These are phyloP conservation scores for Musa balbisiana DNA, from an alignment of 202 grass and related monocot species.

Conservation along the genomic window DNA sequence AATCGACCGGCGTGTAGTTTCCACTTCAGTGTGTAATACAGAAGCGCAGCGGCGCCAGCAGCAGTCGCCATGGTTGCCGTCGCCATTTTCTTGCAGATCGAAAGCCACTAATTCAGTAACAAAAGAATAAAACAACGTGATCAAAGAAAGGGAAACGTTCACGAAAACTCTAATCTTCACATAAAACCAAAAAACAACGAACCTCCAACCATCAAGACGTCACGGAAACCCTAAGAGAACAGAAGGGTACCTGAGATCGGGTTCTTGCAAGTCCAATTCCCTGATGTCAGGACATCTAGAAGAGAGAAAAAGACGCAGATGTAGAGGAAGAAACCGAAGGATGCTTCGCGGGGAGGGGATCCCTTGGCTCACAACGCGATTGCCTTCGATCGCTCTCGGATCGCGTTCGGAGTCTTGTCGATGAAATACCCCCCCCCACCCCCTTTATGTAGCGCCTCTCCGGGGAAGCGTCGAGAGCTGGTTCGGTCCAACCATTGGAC, in stretches of 20 bases:
- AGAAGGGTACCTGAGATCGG: neutral
- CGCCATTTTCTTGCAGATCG: slow-evolving; percentile 38
- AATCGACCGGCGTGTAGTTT: slow-evolving; percentile 39
- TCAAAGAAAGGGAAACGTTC: neutral
- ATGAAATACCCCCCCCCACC: too few species aligned
- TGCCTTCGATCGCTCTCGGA: too few species aligned
- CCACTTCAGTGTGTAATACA: slow-evolving; percentile 79
- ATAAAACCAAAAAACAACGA: neutral
- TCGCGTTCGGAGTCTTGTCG: too few species aligned
- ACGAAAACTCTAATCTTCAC: neutral
- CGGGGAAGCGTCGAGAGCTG: too few species aligned
- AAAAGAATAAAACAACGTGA: neutral
- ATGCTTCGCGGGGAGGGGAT: too few species aligned
- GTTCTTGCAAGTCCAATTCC: neutral
- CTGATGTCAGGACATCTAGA: too few species aligned
- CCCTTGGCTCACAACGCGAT: too few species aligned
- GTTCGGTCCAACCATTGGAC: too few species aligned
- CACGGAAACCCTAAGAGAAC: neutral
- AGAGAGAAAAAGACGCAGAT: too few species aligned
- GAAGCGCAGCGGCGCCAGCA: slow-evolving; percentile 64
- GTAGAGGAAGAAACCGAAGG: too few species aligned
- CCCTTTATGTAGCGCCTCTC: too few species aligned
- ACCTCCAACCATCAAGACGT: neutral
- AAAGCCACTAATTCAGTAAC: neutral
- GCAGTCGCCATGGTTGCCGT: slow-evolving; percentile 88